Evolutionary conservation across 768 basidiomycete genomes (phyloP), one percentile per base, ranked within the genome.

Genomic region (Tulasnella sp.): DNA sequence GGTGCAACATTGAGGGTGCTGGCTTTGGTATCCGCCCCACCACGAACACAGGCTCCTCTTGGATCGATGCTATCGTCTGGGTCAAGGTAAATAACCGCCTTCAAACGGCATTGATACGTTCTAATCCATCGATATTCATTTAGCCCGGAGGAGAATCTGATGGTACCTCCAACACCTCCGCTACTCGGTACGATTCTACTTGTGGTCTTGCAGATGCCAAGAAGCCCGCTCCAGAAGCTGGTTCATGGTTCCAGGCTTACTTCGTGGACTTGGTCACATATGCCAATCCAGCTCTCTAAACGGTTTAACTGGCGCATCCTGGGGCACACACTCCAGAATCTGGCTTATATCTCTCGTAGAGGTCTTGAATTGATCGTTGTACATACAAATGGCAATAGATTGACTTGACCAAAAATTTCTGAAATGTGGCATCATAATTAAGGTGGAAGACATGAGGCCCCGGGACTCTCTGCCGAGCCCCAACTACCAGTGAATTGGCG

Each of bases 1-100:
- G 76, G 74, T 78, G 78, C 71, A 81, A 81, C 61, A 74, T 81
- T 60, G 71, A 72, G 59, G 71, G 71, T 57, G 73, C 78, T 48
- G 79, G 78, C 52, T 79, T 78, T 62, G 78, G 78, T 51, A 71
- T 66, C 39, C 76, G 67, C 48, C 77, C 77, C 28, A 78, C 78
- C 33, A 27, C 39, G 5, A 72, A 65, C 69, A 78, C 77, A 19
- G 73, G 74, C 32, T 70, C 69, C 39, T 62, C 67, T 43, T 66
- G 72, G 57, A 74, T 79, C 54, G 78, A 79, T 59, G 65, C 77
- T 42, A 73, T 79, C 59, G 75, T 77, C 54, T 79, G 77, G 77
- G 71, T 76, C 57, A 80, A 51, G 49, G 49, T 51, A 7, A n/a
- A 42, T 29, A 5, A 6, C 6, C n/a, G 5, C 27, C n/a, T 25